These are phyloP conservation scores for Solanum arcanum DNA, from an alignment of 257 asterid genomes.

Conservation along the genomic window DNA sequence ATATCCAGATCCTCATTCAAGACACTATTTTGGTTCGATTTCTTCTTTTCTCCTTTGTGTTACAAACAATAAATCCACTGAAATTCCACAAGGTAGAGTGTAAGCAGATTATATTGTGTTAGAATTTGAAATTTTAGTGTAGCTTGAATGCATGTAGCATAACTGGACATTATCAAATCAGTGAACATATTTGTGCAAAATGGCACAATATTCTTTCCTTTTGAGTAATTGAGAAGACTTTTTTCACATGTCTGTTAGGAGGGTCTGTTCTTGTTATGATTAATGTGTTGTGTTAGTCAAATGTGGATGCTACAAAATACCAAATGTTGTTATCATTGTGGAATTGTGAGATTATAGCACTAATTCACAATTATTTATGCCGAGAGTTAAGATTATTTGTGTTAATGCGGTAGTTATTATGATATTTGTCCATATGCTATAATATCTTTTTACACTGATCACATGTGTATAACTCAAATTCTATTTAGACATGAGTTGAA, in stretches of 20 bases:
- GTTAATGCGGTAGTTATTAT: neutral
- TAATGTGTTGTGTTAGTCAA: neutral
- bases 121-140: neutral
- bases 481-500: neutral
- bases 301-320: constrained; percentile 12
- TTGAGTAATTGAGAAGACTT: neutral
- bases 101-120: neutral
- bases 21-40: neutral
- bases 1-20: neutral
- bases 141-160: neutral
- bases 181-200: neutral
- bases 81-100: neutral
- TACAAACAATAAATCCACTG: neutral
- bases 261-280: neutral
- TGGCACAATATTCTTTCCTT: neutral
- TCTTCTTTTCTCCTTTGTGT: neutral
- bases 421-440: neutral
- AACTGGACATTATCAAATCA: neutral
- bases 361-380: constrained; percentile 36
- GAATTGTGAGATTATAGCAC: constrained; percentile 20
- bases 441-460: neutral
- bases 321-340: constrained; percentile 28
- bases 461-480: neutral
- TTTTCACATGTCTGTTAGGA: neutral
- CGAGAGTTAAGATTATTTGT: constrained; percentile 33